Conservation (phyloP, 495 filamentous ascomycete species). For the Cryomyces minteri region DNA sequence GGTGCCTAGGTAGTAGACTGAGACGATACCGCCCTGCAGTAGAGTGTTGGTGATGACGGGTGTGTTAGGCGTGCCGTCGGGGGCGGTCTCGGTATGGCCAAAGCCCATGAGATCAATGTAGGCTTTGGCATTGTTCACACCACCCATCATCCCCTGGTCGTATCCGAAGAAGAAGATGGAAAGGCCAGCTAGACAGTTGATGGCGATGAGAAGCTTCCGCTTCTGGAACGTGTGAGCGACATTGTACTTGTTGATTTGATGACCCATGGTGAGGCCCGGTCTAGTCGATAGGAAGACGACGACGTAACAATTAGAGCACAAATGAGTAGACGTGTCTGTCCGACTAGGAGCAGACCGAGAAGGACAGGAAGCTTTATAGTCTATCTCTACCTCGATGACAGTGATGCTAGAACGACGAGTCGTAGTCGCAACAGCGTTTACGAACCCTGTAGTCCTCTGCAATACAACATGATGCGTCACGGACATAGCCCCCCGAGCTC, state of each 20-base stretch:
- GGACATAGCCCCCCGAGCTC: no score
- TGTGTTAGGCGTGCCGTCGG: conserved; percentile 9
- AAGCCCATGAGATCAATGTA: conserved; percentile 51
- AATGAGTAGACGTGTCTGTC: no score
- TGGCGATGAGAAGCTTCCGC: conserved; percentile 37
- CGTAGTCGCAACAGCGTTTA: no score
- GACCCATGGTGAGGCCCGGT: no score
- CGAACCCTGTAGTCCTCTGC: no score
- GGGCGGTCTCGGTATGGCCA: conserved; percentile 30
- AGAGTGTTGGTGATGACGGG: conserved; percentile 38
- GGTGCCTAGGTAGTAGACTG: conserved; percentile 52
- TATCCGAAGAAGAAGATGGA: conserved; percentile 39
- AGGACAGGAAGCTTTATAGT: no score
- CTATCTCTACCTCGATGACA: no score
- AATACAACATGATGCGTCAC: no score
- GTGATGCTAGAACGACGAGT: no score
- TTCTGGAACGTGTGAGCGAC: conserved; percentile 44
- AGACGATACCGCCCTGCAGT: conserved; percentile 50
- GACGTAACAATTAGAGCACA: no score
- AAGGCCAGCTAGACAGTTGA: conserved; percentile 44
- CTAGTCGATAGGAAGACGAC: no score
- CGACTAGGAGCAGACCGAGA: no score
- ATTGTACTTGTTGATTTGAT: conserved; percentile 14
- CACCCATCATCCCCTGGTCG: conserved; percentile 38
- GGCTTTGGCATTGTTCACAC: conserved; percentile 47